Conservation (phyloP, 2,329 filamentous ascomycete genomes). For the Orbilia oligospora region DNA sequence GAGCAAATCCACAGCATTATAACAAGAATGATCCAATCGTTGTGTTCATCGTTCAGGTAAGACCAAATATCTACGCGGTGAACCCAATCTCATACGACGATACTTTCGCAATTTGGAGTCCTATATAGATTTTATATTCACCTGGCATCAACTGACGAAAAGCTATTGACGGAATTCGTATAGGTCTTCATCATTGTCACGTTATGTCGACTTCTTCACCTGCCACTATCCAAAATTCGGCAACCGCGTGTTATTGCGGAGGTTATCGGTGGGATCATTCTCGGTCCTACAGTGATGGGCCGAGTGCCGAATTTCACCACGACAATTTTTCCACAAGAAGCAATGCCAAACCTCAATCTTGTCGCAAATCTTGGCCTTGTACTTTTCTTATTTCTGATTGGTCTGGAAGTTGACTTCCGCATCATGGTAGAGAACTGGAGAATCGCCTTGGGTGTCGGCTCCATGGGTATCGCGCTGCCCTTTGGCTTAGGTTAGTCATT, state of each 20-base stretch:
- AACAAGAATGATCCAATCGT: constrained; percentile 80
- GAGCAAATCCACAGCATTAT: constrained; percentile 77
- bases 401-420: constrained; percentile 85
- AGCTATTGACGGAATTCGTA: background rate
- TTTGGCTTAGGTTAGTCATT: constrained; percentile 79
- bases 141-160: background rate
- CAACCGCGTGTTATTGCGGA: constrained; percentile 88
- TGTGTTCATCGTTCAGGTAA: constrained; percentile 81
- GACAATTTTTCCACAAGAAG: constrained; percentile 81
- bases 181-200: constrained; percentile 81
- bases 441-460: constrained; percentile 80
- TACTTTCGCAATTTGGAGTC: no score
- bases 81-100: no score
- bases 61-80: constrained; percentile 36
- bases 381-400: constrained; percentile 88
- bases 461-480: constrained; percentile 84
- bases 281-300: constrained; percentile 85
- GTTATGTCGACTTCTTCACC: constrained; percentile 81
- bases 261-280: constrained; percentile 83
- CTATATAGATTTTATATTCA: background rate
- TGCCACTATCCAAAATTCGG: constrained; percentile 80
- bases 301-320: constrained; percentile 82
- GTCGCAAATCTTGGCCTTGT: constrained; percentile 87
- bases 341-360: constrained; percentile 81
- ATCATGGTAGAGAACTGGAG: constrained; percentile 85